Percentiles rank a stretch among this genome's conserved stretches.
Evolutionary conservation across 305 asterid genomes (phyloP).

Genomic region (Fraxinus floribunda): DNA sequence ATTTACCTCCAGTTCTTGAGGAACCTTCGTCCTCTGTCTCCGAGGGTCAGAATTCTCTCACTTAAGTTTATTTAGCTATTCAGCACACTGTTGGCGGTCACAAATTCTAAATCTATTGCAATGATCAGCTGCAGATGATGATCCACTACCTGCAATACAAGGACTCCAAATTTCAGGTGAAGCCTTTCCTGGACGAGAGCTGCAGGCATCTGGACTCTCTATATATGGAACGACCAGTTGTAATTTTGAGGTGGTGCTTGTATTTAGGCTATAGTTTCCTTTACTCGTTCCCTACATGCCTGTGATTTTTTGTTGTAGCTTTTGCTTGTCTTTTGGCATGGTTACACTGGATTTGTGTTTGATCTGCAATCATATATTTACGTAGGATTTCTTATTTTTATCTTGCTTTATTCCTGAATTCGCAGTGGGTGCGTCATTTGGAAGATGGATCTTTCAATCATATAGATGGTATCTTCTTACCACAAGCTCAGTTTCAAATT

Average conservation of each 20-base stretch:
- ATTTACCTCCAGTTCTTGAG: constrained; percentile 90
- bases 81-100: constrained; percentile 23
- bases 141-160: constrained; percentile 89
- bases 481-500: neutral
- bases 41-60: constrained; percentile 60
- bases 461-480: constrained; percentile 66
- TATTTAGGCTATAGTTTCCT: neutral
- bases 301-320: neutral
- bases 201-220: constrained; percentile 90
- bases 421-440: constrained; percentile 97
- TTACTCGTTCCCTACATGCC: neutral
- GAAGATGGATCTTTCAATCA: constrained; percentile 94
- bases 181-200: constrained; percentile 86
- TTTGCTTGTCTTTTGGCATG: neutral
- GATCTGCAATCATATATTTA: constrained; percentile 19
- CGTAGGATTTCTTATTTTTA: constrained; percentile 21
- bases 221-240: constrained; percentile 97
- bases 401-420: constrained; percentile 34
- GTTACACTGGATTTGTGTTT: constrained; percentile 24
- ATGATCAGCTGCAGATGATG: constrained; percentile 94
- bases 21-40: constrained; percentile 92
- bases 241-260: constrained; percentile 77
- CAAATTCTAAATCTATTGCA: constrained; percentile 29
- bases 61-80: constrained; percentile 24
- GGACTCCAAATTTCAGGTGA: constrained; percentile 97